These are phyloP conservation scores for Neurospora sp. DNA, from an alignment of 495 filamentous ascomycete genomes.

Conservation along the genomic window DNA sequence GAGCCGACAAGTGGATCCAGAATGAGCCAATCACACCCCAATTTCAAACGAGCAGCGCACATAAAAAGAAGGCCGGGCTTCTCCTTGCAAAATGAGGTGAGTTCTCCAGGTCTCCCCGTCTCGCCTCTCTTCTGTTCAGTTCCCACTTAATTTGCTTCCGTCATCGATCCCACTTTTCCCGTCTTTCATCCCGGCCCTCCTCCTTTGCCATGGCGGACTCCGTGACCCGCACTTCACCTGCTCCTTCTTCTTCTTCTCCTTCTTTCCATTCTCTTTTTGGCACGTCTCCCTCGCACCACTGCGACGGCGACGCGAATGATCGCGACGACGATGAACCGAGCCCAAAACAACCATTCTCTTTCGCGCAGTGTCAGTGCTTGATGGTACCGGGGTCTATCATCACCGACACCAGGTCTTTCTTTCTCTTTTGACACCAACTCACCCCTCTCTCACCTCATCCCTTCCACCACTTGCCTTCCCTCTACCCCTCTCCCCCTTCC, in stretches of 20 bases:
- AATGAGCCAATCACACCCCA: background rate
- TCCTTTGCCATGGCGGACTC: background rate
- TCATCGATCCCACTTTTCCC: background rate
- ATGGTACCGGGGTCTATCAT: conserved; percentile 7
- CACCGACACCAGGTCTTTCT: background rate
- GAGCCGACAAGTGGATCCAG: background rate
- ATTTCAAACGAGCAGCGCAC: background rate
- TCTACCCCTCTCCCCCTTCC: background rate
- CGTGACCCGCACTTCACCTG: background rate
- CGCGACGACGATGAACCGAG: background rate
- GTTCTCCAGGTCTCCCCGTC: background rate
- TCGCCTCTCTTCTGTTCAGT: background rate
- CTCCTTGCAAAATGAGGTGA: background rate
- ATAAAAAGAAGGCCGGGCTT: background rate
- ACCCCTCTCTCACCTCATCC: background rate
- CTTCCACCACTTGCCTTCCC: background rate
- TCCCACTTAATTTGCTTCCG: background rate
- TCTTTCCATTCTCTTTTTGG: background rate
- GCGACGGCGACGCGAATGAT: background rate
- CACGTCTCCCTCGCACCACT: background rate
- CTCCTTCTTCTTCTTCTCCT: background rate
- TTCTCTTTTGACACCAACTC: background rate
- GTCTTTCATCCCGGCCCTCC: background rate
- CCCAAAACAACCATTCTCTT: conserved; percentile 2
- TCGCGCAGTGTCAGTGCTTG: conserved; percentile 2